Base-by-base conservation (phyloP, 768 basidiomycete genomes). In the Calocybe cyanea region DNA sequence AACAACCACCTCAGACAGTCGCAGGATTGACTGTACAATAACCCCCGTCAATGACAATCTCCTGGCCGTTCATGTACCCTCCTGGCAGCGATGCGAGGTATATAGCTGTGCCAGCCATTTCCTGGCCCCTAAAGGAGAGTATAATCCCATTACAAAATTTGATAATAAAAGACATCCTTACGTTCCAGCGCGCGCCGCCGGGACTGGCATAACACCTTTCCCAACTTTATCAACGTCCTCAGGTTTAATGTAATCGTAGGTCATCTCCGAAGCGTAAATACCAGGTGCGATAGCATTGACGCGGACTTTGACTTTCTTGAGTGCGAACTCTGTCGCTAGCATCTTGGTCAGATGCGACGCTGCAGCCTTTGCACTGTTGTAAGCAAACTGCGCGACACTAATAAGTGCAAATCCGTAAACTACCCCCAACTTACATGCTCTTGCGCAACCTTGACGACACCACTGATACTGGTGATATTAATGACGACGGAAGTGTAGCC, bases 341-440 rank as follows among this genome's bases (percentile, higher is more conserved):
- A 89, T 76, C 63, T 72, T 82, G 8, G 86, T 86, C n/a, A 91
- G 66, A 52, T 89, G 87, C 10, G 83, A 75, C 4, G 79, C 81
- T 2, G 86, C 89, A 0, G 85, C 86, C 60, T 91, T 91, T 6
- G 84, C 70, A 54, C 83, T 85, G 62, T 91, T 91, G 62, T 91
- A 91, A 21, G 76, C 78, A 58, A 90, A 90, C 88, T 91, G 55
- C 18, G 41, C 33, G 21, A 25, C 17, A 41, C 4, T 6, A 17
- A 28, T 5, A 6, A 6, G 25, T 28, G 25, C 11, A 11, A 39
- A 19, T 38, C 18, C 14, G 14, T n/a, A 20, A 39, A n/a, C 25
- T 14, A 42, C 24, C 8, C 28, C n/a, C 28, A 36, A 63, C 83
- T n/a, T 62, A 89, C 88, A 56, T 91, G 88, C 49, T 82, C 75